Base-by-base conservation (phyloP, 1,284 basidiomycete species). In the Puccinia triticina region DNA sequence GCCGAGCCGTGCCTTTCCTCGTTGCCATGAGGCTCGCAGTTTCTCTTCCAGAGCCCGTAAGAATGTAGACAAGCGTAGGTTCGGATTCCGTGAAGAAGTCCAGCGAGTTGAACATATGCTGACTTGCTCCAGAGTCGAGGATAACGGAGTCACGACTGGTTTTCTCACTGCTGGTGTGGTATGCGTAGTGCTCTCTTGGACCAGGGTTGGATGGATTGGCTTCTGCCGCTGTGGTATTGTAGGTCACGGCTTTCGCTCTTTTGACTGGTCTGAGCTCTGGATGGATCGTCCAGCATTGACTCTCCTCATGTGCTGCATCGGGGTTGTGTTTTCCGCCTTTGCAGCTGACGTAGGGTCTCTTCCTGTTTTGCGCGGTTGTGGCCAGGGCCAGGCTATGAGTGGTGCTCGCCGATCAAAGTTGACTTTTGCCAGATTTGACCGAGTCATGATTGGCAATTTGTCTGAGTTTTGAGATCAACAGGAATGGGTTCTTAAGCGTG, bases 81-180 rank as follows among this genome's bases (percentile, higher is more conserved):
- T 8, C 5, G 2, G 37, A 7, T 40, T 40, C 14, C 12, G n/a
- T 71, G 37, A 71, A 71, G 16, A 7, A 7, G 26, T 43, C 67
- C 37, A 34, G 26, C 1, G 43, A 18, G 23, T 71, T 71, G 67
- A 71, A 12, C 67, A 71, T 71, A n/a, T 71, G 67, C 11, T 48
- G 34, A 12, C 37, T 40, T 2, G 67, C 67, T 40, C 67, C 67
- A 8, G 37, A 40, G 43, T 71, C 67, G 5, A 71, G 67, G 23
- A 71, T 43, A 40, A 34, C 11, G 11, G 10, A 12, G 3, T 29
- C 23, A 16, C 32, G 2, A 26, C 21, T 59, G 7, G 29, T 21
- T 59, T 46, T 14, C 8, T 46, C 43, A 8, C 14, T 7, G 14
- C 14, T 14, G 43, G 43, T 8, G 43, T 46, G 14, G 43, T 46